These are phyloP conservation scores for Lactifluus subvellereus DNA, from an alignment of 768 basidiomycete genomes.

Conservation along the genomic window DNA sequence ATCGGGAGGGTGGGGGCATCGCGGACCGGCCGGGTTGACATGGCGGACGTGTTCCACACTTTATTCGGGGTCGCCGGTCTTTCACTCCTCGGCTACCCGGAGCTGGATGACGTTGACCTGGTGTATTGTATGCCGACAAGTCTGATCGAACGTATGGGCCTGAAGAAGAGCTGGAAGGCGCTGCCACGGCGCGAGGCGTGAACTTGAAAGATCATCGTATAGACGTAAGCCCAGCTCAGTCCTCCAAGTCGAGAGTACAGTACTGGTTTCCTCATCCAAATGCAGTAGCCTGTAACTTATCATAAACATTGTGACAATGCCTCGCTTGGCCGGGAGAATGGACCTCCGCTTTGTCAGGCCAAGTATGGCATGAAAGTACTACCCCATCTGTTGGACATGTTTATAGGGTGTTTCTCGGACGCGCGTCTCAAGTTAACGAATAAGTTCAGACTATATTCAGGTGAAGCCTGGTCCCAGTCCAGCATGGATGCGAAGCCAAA, in stretches of 20 bases:
- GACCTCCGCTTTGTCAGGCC: neutral
- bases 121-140: conserved; percentile 92
- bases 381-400: neutral
- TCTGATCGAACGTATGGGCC: conserved; percentile 62
- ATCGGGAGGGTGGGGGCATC: conserved; percentile 86
- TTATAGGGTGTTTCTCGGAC: neutral
- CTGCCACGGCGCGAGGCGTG: conserved; percentile 36
- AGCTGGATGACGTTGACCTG: conserved; percentile 81
- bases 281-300: neutral
- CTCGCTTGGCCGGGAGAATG: neutral
- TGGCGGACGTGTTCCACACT: conserved; percentile 98
- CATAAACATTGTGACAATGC: neutral
- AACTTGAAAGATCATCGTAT: neutral
- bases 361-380: neutral
- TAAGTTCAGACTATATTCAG: neutral
- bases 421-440: neutral
- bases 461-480: neutral
- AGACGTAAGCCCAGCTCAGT: neutral
- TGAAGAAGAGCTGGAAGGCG: conserved; percentile 61
- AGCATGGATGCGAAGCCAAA: neutral
- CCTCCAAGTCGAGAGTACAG: neutral
- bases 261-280: neutral
- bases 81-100: conserved; percentile 83
- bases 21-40: conserved; percentile 87
- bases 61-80: conserved; percentile 83